Evolutionary conservation across 495 filamentous ascomycete genomes (phyloP).

Genomic region (Talaromyces ruber): DNA sequence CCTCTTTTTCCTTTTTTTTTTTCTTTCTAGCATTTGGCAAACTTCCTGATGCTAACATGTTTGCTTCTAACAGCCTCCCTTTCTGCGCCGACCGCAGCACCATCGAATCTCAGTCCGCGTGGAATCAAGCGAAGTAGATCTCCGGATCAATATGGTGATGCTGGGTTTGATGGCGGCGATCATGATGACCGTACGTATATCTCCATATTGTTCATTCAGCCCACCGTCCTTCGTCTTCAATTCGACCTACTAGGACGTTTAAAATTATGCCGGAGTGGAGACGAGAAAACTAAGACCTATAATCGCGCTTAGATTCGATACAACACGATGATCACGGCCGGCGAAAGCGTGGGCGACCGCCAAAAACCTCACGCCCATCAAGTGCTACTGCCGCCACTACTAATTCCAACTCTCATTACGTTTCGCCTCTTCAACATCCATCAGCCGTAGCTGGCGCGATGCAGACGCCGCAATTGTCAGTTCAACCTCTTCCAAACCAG

Average conservation of each 20-base stretch:
- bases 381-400: conserved; percentile 9
- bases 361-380: conserved; percentile 53
- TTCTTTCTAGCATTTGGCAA: conserved; percentile 9
- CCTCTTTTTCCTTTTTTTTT: neutral
- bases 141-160: conserved; percentile 62
- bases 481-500: conserved; percentile 56
- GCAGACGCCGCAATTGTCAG: conserved; percentile 75
- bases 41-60: conserved; percentile 15
- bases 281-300: neutral
- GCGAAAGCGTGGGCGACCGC: conserved; percentile 80
- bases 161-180: conserved; percentile 47
- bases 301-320: neutral
- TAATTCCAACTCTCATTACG: conserved; percentile 11
- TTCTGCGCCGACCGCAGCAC: conserved; percentile 33
- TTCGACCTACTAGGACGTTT: neutral
- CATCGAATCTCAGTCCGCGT: conserved; percentile 51
- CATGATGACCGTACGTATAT: conserved; percentile 77
- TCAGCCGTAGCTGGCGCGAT: conserved; percentile 42
- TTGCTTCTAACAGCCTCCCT: conserved; percentile 33
- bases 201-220: neutral
- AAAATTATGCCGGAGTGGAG: neutral
- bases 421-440: conserved; percentile 37
- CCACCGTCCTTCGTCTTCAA: neutral
- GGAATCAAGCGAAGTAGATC: conserved; percentile 92
- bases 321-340: conserved; percentile 61